Percentiles rank a stretch among this genome's conserved stretches.
Conservation (phyloP, 345 rosid species). For the Pistacia vera region DNA sequence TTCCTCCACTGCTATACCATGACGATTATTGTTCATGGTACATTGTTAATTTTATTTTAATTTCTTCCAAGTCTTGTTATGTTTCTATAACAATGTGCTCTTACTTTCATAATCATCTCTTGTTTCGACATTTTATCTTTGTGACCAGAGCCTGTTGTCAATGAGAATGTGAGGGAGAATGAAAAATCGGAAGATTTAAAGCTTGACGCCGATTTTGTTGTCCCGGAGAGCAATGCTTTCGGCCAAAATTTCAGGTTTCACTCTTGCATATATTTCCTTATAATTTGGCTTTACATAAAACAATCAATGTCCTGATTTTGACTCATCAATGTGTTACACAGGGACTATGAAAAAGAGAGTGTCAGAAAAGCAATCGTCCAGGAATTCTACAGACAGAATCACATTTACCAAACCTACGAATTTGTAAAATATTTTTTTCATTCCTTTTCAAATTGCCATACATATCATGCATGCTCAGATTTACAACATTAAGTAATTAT, state of each 20-base stretch:
- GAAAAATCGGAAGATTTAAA: neutral
- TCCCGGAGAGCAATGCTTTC: slow-evolving; percentile 58
- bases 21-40: neutral
- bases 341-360: slow-evolving; percentile 52
- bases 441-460: no score
- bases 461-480: no score
- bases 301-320: no score
- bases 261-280: slow-evolving; percentile 4
- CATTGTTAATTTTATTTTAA: neutral
- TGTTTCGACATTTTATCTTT: neutral
- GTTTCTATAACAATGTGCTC: neutral
- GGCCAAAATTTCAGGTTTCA: slow-evolving; percentile 47
- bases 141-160: neutral
- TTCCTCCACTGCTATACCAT: neutral
- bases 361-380: slow-evolving; percentile 51
- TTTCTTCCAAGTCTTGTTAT: neutral
- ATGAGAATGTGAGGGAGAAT: neutral
- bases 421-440: slow-evolving; percentile 28
- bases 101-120: neutral
- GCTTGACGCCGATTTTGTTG: slow-evolving; percentile 34
- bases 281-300: neutral
- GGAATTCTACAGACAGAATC: slow-evolving; percentile 59
- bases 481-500: no score
- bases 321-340: neutral
- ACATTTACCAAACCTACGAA: slow-evolving; percentile 64